Evolutionary conservation across 2,329 filamentous ascomycete genomes (phyloP).

Genomic region (Blumeria hordei): DNA sequence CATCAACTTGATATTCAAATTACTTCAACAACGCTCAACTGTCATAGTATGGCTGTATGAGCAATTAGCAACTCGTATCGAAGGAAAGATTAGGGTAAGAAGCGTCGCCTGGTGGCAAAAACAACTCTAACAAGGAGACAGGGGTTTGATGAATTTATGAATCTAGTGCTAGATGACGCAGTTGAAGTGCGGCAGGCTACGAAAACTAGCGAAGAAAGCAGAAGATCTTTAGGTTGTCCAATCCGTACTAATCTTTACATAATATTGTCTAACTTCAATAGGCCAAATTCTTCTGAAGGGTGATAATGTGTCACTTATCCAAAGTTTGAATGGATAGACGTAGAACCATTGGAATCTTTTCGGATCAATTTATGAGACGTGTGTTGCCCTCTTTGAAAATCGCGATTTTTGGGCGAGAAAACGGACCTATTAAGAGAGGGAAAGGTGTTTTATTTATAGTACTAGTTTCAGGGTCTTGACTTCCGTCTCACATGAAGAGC

Average conservation of each 20-base stretch:
- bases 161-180: slow-evolving; percentile 86
- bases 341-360: too few species aligned
- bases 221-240: slow-evolving; percentile 50
- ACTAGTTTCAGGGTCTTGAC: too few species aligned
- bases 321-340: slow-evolving; percentile 17
- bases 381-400: too few species aligned
- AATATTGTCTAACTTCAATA: slow-evolving; percentile 14
- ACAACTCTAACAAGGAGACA: slow-evolving; percentile 16
- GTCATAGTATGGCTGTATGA: slow-evolving; percentile 95
- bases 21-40: slow-evolving; percentile 50
- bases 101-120: too few species aligned
- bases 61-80: slow-evolving; percentile 79
- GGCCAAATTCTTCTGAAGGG: slow-evolving; percentile 43
- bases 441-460: too few species aligned
- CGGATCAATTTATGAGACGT: too few species aligned
- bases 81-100: slow-evolving; percentile 80
- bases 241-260: neutral
- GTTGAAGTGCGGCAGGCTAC: slow-evolving; percentile 72
- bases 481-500: too few species aligned
- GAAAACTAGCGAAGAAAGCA: slow-evolving; percentile 57
- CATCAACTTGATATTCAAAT: slow-evolving; percentile 85
- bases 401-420: too few species aligned
- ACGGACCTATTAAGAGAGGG: too few species aligned
- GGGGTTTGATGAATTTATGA: slow-evolving; percentile 99
- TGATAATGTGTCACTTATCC: slow-evolving; percentile 41